A percentile compares a stretch with the other conserved stretches of the same genome.
Conservation (phyloP, 768 basidiomycete genomes). For the Imleria badia region DNA sequence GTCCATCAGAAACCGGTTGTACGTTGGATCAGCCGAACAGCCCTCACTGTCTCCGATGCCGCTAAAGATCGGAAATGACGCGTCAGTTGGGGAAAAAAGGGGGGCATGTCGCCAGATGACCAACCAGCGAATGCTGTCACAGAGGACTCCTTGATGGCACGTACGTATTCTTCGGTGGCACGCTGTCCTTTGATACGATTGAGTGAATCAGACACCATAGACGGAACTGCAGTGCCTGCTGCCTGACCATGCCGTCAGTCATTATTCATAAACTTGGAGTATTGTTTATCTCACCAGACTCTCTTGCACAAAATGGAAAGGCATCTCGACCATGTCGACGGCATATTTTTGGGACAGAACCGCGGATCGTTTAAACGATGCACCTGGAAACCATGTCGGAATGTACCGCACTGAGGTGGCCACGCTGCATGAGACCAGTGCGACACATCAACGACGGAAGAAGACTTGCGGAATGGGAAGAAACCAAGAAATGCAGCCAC, state of each 20-base stretch:
- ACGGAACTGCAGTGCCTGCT: slow-evolving; percentile 24
- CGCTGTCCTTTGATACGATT: slow-evolving; percentile 8
- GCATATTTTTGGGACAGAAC: slow-evolving; percentile 19
- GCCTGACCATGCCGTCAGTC: slow-evolving; percentile 11
- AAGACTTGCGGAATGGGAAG: slow-evolving; percentile 35
- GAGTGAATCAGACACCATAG: slow-evolving; percentile 29
- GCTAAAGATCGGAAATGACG: slow-evolving; percentile 10
- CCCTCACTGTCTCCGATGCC: slow-evolving; percentile 30
- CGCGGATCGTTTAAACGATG: slow-evolving; percentile 34
- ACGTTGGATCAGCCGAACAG: background rate
- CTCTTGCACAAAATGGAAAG: slow-evolving; percentile 33
- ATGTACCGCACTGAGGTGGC: slow-evolving; percentile 32
- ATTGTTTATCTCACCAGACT: slow-evolving; percentile 27
- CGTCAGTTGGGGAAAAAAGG: background rate
- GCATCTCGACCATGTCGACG: slow-evolving; percentile 26
- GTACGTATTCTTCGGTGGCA: slow-evolving; percentile 6
- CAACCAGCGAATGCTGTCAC: slow-evolving; percentile 32
- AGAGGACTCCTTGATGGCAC: slow-evolving; percentile 29
- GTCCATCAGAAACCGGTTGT: background rate
- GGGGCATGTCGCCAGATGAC: background rate
- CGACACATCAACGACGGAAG: background rate
- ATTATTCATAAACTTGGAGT: background rate
- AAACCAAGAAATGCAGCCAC: slow-evolving; percentile 37
- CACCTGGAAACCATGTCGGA: slow-evolving; percentile 43
- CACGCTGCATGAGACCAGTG: background rate